Evolutionary conservation across 2,329 filamentous ascomycete genomes (phyloP).

Genomic region (Diaporthe eres): DNA sequence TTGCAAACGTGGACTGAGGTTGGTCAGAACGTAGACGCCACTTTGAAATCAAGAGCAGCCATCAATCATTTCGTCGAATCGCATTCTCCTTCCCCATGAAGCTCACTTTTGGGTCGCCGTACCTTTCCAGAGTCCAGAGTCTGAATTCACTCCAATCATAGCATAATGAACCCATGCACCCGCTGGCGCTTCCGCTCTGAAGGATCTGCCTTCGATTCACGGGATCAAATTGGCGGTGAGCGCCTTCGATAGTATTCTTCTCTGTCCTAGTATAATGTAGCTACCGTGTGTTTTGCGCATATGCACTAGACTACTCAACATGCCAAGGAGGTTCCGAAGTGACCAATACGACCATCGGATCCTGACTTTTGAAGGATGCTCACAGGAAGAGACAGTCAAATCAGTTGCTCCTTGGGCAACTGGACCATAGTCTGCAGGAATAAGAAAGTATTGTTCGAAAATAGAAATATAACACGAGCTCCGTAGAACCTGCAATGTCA

Average conservation of each 20-base stretch:
- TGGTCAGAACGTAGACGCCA: background rate
- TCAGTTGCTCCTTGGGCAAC: background rate
- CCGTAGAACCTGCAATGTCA: background rate
- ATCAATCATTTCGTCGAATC: background rate
- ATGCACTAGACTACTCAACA: too few species aligned
- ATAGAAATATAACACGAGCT: background rate
- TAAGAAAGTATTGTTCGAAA: background rate
- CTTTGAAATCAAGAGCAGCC: background rate
- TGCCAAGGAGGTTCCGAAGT: too few species aligned
- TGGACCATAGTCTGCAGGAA: background rate
- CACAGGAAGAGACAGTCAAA: background rate
- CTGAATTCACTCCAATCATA: background rate
- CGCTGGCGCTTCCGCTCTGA: background rate
- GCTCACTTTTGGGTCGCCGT: background rate
- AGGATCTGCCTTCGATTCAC: background rate
- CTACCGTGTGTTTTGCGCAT: too few species aligned
- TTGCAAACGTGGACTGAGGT: background rate
- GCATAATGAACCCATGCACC: background rate
- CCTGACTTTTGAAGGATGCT: background rate
- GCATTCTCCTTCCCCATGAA: background rate
- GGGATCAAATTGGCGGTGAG: background rate
- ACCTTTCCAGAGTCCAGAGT: background rate
- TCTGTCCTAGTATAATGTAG: too few species aligned
- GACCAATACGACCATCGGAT: too few species aligned
- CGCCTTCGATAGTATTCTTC: too few species aligned